Base-by-base conservation (phyloP, 495 filamentous ascomycete species). In the Lasiosphaeriaceae sp. region DNA sequence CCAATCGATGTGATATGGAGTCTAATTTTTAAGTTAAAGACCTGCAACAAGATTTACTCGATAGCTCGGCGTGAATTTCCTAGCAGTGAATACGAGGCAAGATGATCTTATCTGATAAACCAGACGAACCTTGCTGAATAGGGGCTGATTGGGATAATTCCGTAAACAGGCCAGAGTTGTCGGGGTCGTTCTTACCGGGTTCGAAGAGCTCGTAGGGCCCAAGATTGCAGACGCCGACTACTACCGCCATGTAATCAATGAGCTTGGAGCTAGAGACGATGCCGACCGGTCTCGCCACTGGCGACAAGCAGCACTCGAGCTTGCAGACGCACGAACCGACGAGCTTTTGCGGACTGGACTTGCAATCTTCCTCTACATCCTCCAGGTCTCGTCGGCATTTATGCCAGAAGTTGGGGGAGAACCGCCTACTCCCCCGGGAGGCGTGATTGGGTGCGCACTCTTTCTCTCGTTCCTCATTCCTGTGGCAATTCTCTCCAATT, bases 381-480 rank as follows among this genome's bases (percentile, higher is more conserved):
- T 59, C 1, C 21, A 44, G 12, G n/a, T 58, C 3, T 22, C 43
- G 29, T 31, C 48, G n/a, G 56, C 56, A 2, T 52, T 52, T 16
- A 22, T 58, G 2, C 39, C 24, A 20, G 48, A 46, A 16, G 44
- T 49, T 6, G 50, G 39, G 2, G 56, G 56, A 5, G 31, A 29
- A 1, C 12, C 37, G 1, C 39, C 22, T 16, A 57, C 55, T 6
- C 34, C 41, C 2, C 55, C 55, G 7, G 53, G 55, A n/a, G 55
- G 55, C 8, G 24, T 57, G 1, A 57, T 57, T 24, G 55, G 29
- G 2, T 49, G 21, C 3, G 47, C 47, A 2, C 34, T 57, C 19
- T 44, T 44, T 17, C 55, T 57, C 19, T 57, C 55, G 3, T 57
- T 26, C 31, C 26, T 57, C 3, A 39, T 57, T 23, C 55, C 55